phyloP scores from a whole-genome alignment of 2,329 filamentous ascomycete species.

The Fusarium sp. region DNA sequence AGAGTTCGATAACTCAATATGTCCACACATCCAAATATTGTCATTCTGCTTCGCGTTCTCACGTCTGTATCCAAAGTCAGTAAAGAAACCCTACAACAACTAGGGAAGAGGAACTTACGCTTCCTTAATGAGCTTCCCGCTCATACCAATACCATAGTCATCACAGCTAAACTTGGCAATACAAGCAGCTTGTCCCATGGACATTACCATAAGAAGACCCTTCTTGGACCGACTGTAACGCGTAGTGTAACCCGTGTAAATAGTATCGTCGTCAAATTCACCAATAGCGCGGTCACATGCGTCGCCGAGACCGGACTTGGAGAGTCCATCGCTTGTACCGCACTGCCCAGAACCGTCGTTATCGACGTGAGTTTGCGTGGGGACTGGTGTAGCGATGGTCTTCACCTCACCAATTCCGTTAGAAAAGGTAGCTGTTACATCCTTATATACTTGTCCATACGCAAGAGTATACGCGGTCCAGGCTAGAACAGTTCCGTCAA shows the following conservation, averaged over 20 bases:
- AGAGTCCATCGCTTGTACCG: slow-evolving; percentile 3
- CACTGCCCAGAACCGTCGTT: slow-evolving; percentile 9
- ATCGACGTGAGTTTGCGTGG: slow-evolving; percentile 2
- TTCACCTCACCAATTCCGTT: background rate
- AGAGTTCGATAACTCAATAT: slow-evolving; percentile 12
- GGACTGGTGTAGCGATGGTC: slow-evolving; percentile 1
- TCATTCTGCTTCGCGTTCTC: slow-evolving; percentile 3
- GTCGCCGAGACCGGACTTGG: background rate
- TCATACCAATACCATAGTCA: slow-evolving; percentile 28
- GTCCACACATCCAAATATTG: slow-evolving; percentile 16
- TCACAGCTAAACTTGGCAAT: slow-evolving; percentile 25
- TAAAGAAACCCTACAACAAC: accelerated
- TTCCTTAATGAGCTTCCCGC: slow-evolving; percentile 5
- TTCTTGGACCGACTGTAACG: slow-evolving; percentile 8
- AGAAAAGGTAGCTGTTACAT: background rate
- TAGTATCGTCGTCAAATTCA: background rate
- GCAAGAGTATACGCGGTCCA: background rate
- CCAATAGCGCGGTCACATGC: slow-evolving; percentile 15
- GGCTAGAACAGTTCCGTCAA: background rate
- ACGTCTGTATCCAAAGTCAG: background rate
- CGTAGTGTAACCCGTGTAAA: slow-evolving; percentile 10
- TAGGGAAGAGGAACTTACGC: background rate
- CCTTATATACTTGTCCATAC: background rate
- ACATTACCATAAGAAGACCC: background rate
- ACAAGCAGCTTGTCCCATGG: background rate